These are phyloP conservation scores for Gillenia trifoliata DNA, from an alignment of 306 rosid genomes.

Conservation along the genomic window DNA sequence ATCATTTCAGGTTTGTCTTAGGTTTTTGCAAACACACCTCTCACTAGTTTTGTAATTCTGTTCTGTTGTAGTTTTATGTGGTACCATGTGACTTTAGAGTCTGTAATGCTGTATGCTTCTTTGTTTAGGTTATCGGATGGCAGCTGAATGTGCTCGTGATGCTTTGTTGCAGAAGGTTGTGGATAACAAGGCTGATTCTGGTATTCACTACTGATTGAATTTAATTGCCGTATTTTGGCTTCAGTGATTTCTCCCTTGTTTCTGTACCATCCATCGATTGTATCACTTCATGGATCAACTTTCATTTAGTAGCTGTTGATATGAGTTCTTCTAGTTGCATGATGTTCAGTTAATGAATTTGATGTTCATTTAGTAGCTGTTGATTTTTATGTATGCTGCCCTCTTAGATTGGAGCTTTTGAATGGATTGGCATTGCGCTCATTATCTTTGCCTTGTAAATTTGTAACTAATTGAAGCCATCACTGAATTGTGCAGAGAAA, in stretches of 20 bases:
- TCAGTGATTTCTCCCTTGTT: neutral
- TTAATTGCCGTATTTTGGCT: neutral
- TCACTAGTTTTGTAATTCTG: neutral
- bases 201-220: slow-evolving; percentile 24
- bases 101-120: slow-evolving; percentile 9
- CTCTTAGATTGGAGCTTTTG: neutral
- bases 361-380: too few species aligned
- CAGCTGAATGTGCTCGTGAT: slow-evolving; percentile 81
- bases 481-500: slow-evolving; percentile 49
- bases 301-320: neutral
- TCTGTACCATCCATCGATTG: neutral
- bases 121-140: slow-evolving; percentile 86
- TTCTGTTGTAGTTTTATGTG: neutral
- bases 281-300: neutral
- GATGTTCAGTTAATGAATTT: neutral
- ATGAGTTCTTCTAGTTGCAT: neutral
- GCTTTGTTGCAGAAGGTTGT: slow-evolving; percentile 73
- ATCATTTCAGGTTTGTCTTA: slow-evolving; percentile 68
- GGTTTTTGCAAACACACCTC: neutral
- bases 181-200: slow-evolving; percentile 79
- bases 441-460: slow-evolving; percentile 1
- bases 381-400: neutral
- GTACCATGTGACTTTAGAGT: neutral
- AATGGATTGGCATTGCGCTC: neutral
- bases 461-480: slow-evolving; percentile 9